Conservation (phyloP, 768 basidiomycete genomes). For the Mycena amicta region DNA sequence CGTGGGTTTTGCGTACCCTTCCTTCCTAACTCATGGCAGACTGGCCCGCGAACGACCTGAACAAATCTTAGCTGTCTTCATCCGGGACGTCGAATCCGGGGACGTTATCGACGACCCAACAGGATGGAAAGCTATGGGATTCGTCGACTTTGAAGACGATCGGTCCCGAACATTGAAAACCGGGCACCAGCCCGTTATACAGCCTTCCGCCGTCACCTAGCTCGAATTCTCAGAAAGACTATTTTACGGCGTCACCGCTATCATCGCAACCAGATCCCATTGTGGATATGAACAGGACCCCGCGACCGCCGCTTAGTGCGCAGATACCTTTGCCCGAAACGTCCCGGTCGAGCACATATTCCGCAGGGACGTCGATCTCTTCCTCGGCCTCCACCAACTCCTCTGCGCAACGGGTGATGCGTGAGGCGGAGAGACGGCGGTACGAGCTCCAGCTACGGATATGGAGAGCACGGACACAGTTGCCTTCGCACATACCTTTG, state of each 20-base stretch:
- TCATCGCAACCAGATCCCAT: conserved; percentile 29
- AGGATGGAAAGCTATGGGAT: conserved; percentile 39
- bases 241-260: conserved; percentile 25
- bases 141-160: neutral
- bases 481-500: conserved; percentile 59
- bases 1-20: conserved; percentile 15
- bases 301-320: neutral
- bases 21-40: conserved; percentile 25
- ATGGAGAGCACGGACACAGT: conserved; percentile 58
- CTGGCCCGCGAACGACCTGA: conserved; percentile 68
- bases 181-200: conserved; percentile 6
- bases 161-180: conserved; percentile 2
- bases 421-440: conserved; percentile 59
- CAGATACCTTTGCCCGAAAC: neutral
- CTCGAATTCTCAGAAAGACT: conserved; percentile 10
- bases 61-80: conserved; percentile 79
- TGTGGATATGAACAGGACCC: conserved; percentile 13
- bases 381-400: neutral
- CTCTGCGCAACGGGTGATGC: conserved; percentile 25
- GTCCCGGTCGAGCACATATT: neutral
- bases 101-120: conserved; percentile 65
- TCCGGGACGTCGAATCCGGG: conserved; percentile 67
- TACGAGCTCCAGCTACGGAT: conserved; percentile 65
- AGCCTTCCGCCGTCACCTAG: conserved; percentile 2
- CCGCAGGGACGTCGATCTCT: neutral